Evolutionary conservation across 2,329 filamentous ascomycete species (phyloP).

Genomic region (Tothia fuscella): DNA sequence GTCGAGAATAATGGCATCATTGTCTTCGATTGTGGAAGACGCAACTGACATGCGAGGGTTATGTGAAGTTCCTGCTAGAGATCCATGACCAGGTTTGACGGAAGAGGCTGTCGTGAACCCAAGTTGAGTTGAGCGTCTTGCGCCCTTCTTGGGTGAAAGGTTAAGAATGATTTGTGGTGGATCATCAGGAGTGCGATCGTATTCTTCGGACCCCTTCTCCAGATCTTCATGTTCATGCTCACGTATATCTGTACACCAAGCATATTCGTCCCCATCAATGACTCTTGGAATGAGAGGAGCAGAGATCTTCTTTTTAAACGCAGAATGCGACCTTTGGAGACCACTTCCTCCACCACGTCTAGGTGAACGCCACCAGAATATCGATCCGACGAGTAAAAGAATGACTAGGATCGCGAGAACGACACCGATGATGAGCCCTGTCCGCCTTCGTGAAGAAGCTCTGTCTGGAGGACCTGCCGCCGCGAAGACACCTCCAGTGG

Average conservation of each 20-base stretch:
- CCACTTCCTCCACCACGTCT: not conserved
- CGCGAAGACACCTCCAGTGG: not conserved
- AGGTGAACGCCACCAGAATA: not conserved
- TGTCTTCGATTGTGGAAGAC: not conserved
- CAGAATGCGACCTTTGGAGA: too few relatives aligned
- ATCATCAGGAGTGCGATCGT: not conserved
- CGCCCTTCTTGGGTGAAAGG: too few relatives aligned
- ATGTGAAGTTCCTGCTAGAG: too few relatives aligned
- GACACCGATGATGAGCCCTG: not conserved
- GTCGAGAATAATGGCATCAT: conserved; percentile 1
- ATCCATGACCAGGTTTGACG: too few relatives aligned
- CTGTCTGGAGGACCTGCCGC: not conserved
- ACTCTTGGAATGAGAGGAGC: too few relatives aligned
- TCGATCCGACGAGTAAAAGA: not conserved
- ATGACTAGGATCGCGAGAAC: not conserved
- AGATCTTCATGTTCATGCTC: not conserved
- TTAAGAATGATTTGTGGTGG: conserved; percentile 1
- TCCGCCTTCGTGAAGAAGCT: not conserved
- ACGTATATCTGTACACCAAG: not conserved
- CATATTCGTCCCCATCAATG: not conserved
- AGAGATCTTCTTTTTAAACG: too few relatives aligned
- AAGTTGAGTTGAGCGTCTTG: too few relatives aligned
- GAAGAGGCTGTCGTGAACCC: too few relatives aligned
- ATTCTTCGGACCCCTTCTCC: not conserved
- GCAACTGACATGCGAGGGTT: not conserved